phyloP scores from a whole-genome alignment of 2,329 filamentous ascomycete genomes.

The Botrytis galanthina region DNA sequence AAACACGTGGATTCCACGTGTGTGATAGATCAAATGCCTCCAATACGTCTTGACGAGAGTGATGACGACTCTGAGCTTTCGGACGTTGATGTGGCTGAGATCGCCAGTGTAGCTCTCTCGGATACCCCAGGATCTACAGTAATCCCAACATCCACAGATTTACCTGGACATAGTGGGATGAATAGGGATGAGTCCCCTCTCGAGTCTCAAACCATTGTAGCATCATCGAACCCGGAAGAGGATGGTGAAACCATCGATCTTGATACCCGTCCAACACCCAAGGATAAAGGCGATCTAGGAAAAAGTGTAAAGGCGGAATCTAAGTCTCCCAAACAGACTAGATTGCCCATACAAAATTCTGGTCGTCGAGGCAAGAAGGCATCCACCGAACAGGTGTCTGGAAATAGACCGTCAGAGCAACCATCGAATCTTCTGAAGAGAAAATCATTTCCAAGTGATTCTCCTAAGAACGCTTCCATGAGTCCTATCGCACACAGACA shows the following conservation, averaged over 20 bases:
- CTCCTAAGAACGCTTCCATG: neutral
- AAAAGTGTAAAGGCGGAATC: neutral
- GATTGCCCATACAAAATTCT: neutral
- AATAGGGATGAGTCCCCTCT: neutral
- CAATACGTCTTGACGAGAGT: neutral
- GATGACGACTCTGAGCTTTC: constrained; percentile 6
- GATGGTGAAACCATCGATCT: neutral
- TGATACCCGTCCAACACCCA: neutral
- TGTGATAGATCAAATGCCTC: neutral
- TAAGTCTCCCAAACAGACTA: neutral
- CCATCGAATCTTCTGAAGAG: neutral
- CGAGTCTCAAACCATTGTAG: neutral
- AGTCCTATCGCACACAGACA: neutral
- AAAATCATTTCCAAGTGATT: neutral
- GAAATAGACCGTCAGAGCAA: neutral
- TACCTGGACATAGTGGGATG: neutral
- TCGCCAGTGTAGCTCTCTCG: neutral
- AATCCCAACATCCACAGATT: neutral
- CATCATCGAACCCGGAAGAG: neutral
- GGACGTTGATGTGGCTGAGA: neutral
- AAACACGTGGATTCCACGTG: constrained; percentile 8
- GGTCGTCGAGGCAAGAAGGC: neutral
- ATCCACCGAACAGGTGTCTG: neutral
- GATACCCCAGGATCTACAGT: constrained; percentile 1
- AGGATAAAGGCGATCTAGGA: neutral